phyloP scores from a whole-genome alignment of 1,284 basidiomycete genomes.

The Sporisorium scitamineum region DNA sequence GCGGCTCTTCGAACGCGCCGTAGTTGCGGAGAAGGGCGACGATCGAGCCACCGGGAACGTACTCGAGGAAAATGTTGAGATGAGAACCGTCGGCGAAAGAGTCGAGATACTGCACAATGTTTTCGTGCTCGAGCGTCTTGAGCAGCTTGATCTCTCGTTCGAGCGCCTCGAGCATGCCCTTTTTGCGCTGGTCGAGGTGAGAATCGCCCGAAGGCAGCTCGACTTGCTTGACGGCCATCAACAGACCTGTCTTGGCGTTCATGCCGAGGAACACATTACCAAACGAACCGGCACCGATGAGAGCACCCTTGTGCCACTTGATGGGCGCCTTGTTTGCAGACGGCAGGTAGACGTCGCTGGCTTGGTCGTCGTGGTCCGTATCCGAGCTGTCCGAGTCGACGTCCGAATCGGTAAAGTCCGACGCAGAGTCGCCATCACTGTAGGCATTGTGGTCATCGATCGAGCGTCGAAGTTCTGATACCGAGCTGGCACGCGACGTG shows the following conservation, averaged over 20 bases:
- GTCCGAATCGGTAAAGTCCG: constrained; percentile 46
- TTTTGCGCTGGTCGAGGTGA: constrained; percentile 91
- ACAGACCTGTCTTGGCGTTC: constrained; percentile 90
- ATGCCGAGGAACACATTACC: constrained; percentile 81
- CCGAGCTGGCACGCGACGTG: constrained; percentile 46
- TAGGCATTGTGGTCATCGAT: constrained; percentile 58
- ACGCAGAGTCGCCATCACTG: constrained; percentile 48
- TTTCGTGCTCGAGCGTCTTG: constrained; percentile 93
- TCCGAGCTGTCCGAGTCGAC: constrained; percentile 33
- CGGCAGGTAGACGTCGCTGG: constrained; percentile 18
- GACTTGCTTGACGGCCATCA: constrained; percentile 99
- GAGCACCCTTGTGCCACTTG: constrained; percentile 98
- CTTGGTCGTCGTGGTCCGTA: constrained; percentile 32
- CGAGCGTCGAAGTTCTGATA: constrained; percentile 42
- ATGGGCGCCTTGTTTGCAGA: constrained; percentile 73
- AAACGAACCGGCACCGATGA: constrained; percentile 86
- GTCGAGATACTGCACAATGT: constrained; percentile 93
- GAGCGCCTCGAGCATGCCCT: constrained; percentile 92
- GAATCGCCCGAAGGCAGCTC: constrained; percentile 88
- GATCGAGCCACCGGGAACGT: constrained; percentile 97
- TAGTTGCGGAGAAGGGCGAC: constrained; percentile 91
- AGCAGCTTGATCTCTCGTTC: constrained; percentile 96
- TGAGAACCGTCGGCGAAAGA: constrained; percentile 70
- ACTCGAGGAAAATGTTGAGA: constrained; percentile 98
- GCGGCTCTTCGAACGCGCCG: constrained; percentile 93